Base-by-base conservation (phyloP, 345 rosid genomes). In the Eucalyptus guilfoylei region DNA sequence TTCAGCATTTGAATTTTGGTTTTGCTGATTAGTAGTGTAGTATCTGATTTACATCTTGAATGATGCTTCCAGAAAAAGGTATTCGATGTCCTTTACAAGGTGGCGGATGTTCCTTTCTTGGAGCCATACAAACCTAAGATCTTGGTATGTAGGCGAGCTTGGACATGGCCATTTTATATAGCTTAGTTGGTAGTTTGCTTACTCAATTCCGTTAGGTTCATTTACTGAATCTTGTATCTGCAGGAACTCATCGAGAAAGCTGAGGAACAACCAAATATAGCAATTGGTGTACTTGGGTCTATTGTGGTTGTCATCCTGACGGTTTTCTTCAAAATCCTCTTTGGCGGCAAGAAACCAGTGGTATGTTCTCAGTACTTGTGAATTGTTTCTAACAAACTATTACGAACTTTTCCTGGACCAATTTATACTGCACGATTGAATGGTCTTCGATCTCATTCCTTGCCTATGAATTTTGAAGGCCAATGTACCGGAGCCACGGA, bases 221-320 rank as follows among this genome's bases (percentile, higher is more conserved):
- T 15, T 24, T 69, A 48, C 30, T 32, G 34, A 21, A 23, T 80
- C 86, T 30, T 19, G 30, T 58, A 7, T 14, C 37, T 86, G 88
- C 91, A 95, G 96, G 93, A 94, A 30, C 85, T 94, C 50, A 86
- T 95, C 8, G 93, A 92, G 88, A 93, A 90, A 91, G 96, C 92
- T 60, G 96, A 95, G 92, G 88, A 91, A 80, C 93, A 93, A 86
- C 96, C 95, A 32, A 93, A 92, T 69, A 86, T 93, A 47, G 91
- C 95, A 14, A 85, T 94, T 16, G 91, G 95, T 85, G 72, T 94
- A 9, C 88, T 95, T 32, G 72, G 91, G 52, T 87, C 95, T 87
- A 58, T 92, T 21, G 87, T 91, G 48, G 89, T 93, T 55, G 88
- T 94, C 24, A 87, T 91, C 81, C 86, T 93, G 81, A 87, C 93